Evolutionary conservation across 2,329 filamentous ascomycete genomes (phyloP).

Genomic region (Sphaerostilbella broomeana): DNA sequence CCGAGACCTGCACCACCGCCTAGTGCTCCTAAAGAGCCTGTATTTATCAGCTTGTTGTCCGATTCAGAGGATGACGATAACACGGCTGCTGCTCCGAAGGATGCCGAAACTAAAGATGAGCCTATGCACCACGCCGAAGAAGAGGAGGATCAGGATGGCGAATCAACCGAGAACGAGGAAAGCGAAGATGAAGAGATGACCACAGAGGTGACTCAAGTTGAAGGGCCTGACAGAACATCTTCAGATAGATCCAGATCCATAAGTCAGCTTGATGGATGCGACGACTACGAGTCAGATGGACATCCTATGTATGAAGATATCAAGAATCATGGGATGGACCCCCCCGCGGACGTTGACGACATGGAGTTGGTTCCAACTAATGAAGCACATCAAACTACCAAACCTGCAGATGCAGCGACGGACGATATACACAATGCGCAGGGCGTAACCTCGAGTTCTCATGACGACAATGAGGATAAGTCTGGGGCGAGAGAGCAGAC

Average conservation of each 20-base stretch:
- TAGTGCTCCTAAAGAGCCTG: conserved; percentile 28
- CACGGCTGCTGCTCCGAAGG: not conserved
- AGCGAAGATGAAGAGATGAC: not conserved
- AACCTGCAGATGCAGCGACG: not conserved
- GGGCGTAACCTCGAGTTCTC: not conserved
- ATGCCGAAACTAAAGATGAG: conserved; percentile 2
- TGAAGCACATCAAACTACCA: not conserved
- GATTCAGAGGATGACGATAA: conserved; percentile 41
- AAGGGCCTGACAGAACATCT: not conserved
- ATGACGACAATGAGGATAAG: not conserved
- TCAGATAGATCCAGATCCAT: conserved; percentile 4
- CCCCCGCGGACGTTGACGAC: not conserved
- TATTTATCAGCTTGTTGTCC: conserved; percentile 42
- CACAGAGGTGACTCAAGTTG: not conserved
- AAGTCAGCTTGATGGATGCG: conserved; percentile 7
- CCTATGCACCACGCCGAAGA: not conserved
- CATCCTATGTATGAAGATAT: not conserved
- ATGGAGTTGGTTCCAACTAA: not conserved
- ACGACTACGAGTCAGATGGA: not conserved
- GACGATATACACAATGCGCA: not conserved
- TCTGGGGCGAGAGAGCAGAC: no score
- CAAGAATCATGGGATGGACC: not conserved
- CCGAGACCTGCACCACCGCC: conserved; percentile 11
- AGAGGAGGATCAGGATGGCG: conserved; percentile 3
- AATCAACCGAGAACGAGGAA: conserved; percentile 6